Conservation (phyloP, 2,329 filamentous ascomycete genomes). For the Aspergillus fumigatiaffinis region DNA sequence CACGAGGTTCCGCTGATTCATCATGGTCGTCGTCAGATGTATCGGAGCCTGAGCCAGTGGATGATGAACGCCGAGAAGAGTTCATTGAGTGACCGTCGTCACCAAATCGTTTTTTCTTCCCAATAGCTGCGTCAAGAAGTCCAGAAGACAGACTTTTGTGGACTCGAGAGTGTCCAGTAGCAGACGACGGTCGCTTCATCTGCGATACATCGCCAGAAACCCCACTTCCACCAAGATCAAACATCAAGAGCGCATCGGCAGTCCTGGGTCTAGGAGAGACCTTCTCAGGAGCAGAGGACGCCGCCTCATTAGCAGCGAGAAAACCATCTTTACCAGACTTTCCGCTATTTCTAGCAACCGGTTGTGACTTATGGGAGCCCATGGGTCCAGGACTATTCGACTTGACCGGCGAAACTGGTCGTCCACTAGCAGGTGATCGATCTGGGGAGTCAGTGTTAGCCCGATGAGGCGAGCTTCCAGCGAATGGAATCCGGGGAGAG, state of each 20-base stretch:
- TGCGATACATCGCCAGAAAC: slow-evolving; percentile 15
- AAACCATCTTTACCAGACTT: slow-evolving; percentile 4
- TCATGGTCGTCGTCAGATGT: slow-evolving; percentile 24
- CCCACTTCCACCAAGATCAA: slow-evolving; percentile 20
- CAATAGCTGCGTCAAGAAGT: slow-evolving; percentile 23
- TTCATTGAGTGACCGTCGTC: slow-evolving; percentile 22
- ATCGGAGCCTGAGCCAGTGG: slow-evolving; percentile 28
- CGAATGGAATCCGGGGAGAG: slow-evolving; percentile 26
- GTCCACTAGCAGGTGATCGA: slow-evolving; percentile 56
- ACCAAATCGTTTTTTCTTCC: slow-evolving; percentile 10
- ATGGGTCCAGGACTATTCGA: slow-evolving; percentile 77
- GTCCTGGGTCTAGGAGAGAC: slow-evolving; percentile 40
- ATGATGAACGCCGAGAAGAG: slow-evolving; percentile 23
- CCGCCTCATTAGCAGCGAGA: slow-evolving; percentile 54
- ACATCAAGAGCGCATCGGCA: slow-evolving; percentile 37
- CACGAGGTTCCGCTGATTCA: slow-evolving; percentile 17
- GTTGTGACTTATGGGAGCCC: slow-evolving; percentile 62
- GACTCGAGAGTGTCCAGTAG: slow-evolving; percentile 31
- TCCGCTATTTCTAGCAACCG: slow-evolving; percentile 68
- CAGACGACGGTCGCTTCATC: slow-evolving; percentile 40
- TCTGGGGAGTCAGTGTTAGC: slow-evolving; percentile 8
- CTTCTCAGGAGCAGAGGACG: slow-evolving; percentile 28
- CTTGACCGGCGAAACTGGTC: slow-evolving; percentile 78
- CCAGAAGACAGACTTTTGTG: slow-evolving; percentile 29
- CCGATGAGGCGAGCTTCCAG: slow-evolving; percentile 7